phyloP scores from a whole-genome alignment of 1,139 yeast species.

The Debaryomyces coudertii region DNA sequence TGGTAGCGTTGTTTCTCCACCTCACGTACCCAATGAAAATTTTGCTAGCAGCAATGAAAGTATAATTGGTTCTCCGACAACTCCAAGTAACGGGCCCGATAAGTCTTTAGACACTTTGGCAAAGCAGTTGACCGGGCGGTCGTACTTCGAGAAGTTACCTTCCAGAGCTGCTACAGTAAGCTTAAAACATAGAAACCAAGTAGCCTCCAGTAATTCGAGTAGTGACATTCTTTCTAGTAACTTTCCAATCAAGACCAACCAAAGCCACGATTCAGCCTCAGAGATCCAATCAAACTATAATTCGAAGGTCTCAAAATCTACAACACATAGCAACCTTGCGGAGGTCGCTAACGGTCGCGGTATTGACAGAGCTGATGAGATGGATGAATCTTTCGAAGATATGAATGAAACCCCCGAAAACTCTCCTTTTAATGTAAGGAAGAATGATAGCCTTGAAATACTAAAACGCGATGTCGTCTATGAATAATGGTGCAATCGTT shows the following conservation, averaged over 20 bases:
- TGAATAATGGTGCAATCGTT: background rate
- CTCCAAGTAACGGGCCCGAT: slow-evolving; percentile 4
- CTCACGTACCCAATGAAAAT: slow-evolving; percentile 5
- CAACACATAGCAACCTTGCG: slow-evolving; percentile 2
- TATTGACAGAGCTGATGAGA: background rate
- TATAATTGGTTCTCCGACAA: slow-evolving; percentile 8
- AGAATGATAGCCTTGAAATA: background rate
- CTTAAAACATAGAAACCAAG: slow-evolving; percentile 21
- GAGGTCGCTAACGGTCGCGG: background rate
- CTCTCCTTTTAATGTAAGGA: slow-evolving; percentile 6
- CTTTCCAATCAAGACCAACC: background rate
- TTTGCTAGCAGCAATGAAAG: slow-evolving; percentile 11
- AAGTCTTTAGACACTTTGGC: slow-evolving; percentile 44
- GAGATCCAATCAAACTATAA: background rate
- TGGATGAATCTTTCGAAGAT: slow-evolving; percentile 5
- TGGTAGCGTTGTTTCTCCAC: slow-evolving; percentile 9
- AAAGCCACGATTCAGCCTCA: background rate
- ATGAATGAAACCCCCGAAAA: background rate
- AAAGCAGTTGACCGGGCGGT: slow-evolving; percentile 41
- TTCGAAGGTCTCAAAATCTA: background rate
- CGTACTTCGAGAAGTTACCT: slow-evolving; percentile 44
- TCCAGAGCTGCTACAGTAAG: slow-evolving; percentile 32
- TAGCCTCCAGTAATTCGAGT: slow-evolving; percentile 26
- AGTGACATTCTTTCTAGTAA: slow-evolving; percentile 25
- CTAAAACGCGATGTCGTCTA: background rate